Evolutionary conservation across 768 basidiomycete genomes (phyloP).

Genomic region (Pholiota molesta): DNA sequence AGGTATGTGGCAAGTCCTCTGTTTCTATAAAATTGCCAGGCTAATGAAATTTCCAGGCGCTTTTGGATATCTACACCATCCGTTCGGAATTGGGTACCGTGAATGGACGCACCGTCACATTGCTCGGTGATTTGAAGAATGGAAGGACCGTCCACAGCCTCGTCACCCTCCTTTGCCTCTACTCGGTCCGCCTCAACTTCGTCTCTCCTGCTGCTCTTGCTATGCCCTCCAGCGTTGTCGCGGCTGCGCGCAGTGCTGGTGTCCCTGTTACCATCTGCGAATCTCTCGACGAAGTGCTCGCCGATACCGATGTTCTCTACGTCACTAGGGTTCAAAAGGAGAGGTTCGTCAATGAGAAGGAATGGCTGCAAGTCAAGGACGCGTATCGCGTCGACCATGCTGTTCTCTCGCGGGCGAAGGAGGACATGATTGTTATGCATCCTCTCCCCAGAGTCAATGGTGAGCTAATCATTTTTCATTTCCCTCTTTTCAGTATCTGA

Average conservation of each 20-base stretch:
- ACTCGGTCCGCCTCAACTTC: constrained; percentile 94
- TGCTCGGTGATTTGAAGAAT: constrained; percentile 96
- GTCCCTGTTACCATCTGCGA: constrained; percentile 79
- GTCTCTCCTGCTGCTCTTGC: constrained; percentile 84
- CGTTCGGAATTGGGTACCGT: constrained; percentile 98
- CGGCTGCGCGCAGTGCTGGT: constrained; percentile 83
- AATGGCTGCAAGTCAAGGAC: constrained; percentile 92
- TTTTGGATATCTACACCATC: constrained; percentile 91
- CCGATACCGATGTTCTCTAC: constrained; percentile 94
- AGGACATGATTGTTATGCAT: constrained; percentile 99
- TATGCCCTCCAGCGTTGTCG: constrained; percentile 88
- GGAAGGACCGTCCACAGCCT: constrained; percentile 97
- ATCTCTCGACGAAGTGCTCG: constrained; percentile 89
- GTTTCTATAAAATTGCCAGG: constrained; percentile 1
- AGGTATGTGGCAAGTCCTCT: constrained; percentile 50
- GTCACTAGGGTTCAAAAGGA: constrained; percentile 97
- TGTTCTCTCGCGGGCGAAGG: constrained; percentile 89
- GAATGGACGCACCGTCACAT: constrained; percentile 90
- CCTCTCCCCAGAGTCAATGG: constrained; percentile 94
- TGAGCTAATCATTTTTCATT: constrained; percentile 31
- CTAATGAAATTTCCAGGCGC: constrained; percentile 49
- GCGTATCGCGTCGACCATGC: constrained; percentile 94
- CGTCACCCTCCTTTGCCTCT: constrained; percentile 88
- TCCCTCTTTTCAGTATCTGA: constrained; percentile 11
- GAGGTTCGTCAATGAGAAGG: constrained; percentile 77